These are phyloP conservation scores for Plectosphaerella plurivora DNA, from an alignment of 2,329 filamentous ascomycete species.

Conservation along the genomic window DNA sequence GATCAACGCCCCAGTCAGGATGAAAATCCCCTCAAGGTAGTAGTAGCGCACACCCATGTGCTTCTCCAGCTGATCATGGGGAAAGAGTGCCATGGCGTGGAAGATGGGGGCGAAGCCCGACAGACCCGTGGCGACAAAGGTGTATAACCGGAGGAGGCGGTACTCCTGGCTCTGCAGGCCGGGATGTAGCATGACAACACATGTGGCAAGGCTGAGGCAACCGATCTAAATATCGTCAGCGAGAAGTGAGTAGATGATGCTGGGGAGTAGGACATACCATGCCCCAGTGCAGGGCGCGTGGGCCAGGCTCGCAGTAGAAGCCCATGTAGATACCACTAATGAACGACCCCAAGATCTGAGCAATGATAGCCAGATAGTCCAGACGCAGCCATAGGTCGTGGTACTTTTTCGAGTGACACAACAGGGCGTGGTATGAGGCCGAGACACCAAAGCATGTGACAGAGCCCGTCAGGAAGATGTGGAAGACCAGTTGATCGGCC, in stretches of 20 bases:
- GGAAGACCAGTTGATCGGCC: conserved; percentile 32
- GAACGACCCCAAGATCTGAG: conserved; percentile 31
- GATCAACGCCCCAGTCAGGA: conserved; percentile 28
- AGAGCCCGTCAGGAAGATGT: conserved; percentile 30
- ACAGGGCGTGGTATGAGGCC: conserved; percentile 31
- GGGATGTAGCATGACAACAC: conserved; percentile 28
- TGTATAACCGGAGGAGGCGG: conserved; percentile 27
- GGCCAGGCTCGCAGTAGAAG: conserved; percentile 30
- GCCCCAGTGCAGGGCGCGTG: conserved; percentile 26
- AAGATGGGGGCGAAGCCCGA: conserved; percentile 32
- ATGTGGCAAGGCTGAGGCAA: conserved; percentile 24
- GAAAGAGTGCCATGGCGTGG: conserved; percentile 31
- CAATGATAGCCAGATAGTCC: conserved; percentile 32
- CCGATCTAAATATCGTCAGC: conserved; percentile 21
- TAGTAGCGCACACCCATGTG: conserved; percentile 36
- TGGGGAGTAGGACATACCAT: conserved; percentile 22
- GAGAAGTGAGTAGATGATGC: not conserved
- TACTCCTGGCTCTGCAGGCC: conserved; percentile 28
- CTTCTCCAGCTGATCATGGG: conserved; percentile 29
- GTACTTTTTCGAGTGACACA: conserved; percentile 29
- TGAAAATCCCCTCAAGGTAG: conserved; percentile 30
- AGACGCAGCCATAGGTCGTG: conserved; percentile 30
- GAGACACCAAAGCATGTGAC: conserved; percentile 30
- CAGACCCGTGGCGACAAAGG: conserved; percentile 31
- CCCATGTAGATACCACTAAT: conserved; percentile 32